Conservation (phyloP, 305 asterid genomes). For the Petunia hybrid region DNA sequence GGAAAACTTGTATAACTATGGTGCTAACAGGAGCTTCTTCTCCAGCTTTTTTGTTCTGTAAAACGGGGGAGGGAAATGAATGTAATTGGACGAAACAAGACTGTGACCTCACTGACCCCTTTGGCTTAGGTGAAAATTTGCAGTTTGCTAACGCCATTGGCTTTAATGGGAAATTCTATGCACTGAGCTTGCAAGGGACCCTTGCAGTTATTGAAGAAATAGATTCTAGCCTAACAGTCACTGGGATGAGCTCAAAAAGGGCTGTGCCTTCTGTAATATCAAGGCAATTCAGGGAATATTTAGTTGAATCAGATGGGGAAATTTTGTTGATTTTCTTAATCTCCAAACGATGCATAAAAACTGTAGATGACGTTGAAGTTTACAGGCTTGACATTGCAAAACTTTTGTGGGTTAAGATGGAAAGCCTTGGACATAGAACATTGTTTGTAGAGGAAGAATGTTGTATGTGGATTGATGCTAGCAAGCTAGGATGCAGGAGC, state of each 20-base stretch:
- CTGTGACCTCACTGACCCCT: conserved; percentile 35
- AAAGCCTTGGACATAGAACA: conserved; percentile 46
- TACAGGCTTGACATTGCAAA: conserved; percentile 39
- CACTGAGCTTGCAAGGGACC: conserved; percentile 54
- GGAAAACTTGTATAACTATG: conserved; percentile 12
- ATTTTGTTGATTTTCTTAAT: conserved; percentile 48
- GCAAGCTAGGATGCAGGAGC: conserved; percentile 44
- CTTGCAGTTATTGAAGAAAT: conserved; percentile 48
- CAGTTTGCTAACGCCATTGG: conserved; percentile 31
- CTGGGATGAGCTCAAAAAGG: conserved; percentile 41
- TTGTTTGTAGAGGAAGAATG: conserved; percentile 51
- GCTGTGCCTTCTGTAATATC: conserved; percentile 44
- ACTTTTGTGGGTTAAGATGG: conserved; percentile 47
- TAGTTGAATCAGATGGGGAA: conserved; percentile 51
- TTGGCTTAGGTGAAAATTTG: conserved; percentile 28
- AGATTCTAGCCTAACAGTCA: conserved; percentile 40
- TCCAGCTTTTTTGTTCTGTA: conserved; percentile 29
- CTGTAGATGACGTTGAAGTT: conserved; percentile 55
- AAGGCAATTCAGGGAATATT: conserved; percentile 47
- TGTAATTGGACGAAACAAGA: conserved; percentile 29
- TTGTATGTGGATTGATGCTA: conserved; percentile 41
- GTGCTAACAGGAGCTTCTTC: conserved; percentile 33
- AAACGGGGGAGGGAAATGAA: not conserved
- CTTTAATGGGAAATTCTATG: conserved; percentile 49
- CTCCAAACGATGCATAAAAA: conserved; percentile 40